These are phyloP conservation scores for Zygoascus sp. DNA, from an alignment of 1,139 yeast species.

Conservation along the genomic window DNA sequence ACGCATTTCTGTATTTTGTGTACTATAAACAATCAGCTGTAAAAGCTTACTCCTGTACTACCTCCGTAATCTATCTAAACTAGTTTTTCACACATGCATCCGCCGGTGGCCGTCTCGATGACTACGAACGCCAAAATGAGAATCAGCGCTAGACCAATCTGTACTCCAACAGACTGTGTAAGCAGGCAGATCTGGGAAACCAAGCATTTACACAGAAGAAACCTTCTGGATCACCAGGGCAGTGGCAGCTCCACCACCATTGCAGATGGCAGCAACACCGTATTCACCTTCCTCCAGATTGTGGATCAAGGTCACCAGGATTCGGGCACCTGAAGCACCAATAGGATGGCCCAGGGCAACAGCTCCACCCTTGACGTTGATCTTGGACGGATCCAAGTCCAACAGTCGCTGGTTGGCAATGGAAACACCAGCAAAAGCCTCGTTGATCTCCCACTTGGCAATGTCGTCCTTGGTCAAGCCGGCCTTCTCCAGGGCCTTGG, in stretches of 20 bases:
- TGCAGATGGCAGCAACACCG: constrained; percentile 92
- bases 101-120: too few relatives aligned
- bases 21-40: too few relatives aligned
- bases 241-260: constrained; percentile 98
- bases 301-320: constrained; percentile 72
- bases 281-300: constrained; percentile 76
- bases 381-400: constrained; percentile 59
- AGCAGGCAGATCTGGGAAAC: too few relatives aligned
- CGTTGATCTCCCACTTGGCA: constrained; percentile 80
- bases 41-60: too few relatives aligned
- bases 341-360: constrained; percentile 94
- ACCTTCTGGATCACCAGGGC: constrained; percentile 61
- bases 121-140: too few relatives aligned
- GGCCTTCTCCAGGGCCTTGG: constrained; percentile 69
- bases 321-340: constrained; percentile 93
- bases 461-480: constrained; percentile 44
- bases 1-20: too few relatives aligned
- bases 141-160: too few relatives aligned
- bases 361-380: constrained; percentile 93
- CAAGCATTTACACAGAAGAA: not conserved
- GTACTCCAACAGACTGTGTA: too few relatives aligned
- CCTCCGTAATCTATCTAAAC: too few relatives aligned
- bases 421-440: constrained; percentile 92
- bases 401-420: constrained; percentile 73
- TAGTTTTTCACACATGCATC: too few relatives aligned